These are phyloP conservation scores for Nemania abortiva DNA, from an alignment of 2,329 filamentous ascomycete species.

Conservation along the genomic window DNA sequence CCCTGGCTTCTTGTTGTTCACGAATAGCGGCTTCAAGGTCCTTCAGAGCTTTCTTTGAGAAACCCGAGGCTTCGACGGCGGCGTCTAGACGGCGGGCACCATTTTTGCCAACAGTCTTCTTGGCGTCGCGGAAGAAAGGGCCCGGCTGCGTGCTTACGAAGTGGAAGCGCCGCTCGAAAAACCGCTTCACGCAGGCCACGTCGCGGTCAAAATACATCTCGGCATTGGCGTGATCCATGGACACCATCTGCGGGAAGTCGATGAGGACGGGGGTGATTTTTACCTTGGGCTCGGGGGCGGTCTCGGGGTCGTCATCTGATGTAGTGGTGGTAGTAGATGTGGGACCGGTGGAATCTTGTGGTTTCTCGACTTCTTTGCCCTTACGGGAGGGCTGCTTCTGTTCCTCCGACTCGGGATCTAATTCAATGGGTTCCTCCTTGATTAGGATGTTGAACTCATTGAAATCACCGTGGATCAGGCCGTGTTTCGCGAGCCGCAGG, in stretches of 20 bases:
- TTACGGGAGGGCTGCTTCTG: conserved; percentile 51
- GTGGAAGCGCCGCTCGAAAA: conserved; percentile 89
- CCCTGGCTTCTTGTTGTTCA: conserved; percentile 72
- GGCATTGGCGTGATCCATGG: conserved; percentile 91
- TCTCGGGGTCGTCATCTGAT: conserved; percentile 50
- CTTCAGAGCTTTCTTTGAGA: conserved; percentile 96
- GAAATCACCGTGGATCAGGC: conserved; percentile 96
- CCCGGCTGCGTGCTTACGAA: conserved; percentile 86
- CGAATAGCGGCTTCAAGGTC: conserved; percentile 92
- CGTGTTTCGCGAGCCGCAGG: conserved; percentile 83
- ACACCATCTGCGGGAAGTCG: conserved; percentile 98
- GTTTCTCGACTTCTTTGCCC: conserved; percentile 33
- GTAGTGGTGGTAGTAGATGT: conserved; percentile 42
- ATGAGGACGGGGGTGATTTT: conserved; percentile 84
- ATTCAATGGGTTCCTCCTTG: conserved; percentile 71
- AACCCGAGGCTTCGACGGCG: conserved; percentile 90
- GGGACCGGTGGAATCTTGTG: background rate
- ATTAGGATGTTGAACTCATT: conserved; percentile 99
- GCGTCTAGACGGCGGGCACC: conserved; percentile 81
- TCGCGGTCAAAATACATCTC: conserved; percentile 98
- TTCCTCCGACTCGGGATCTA: conserved; percentile 40
- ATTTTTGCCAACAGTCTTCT: conserved; percentile 76
- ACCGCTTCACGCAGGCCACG: conserved; percentile 93
- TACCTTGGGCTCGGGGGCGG: conserved; percentile 3
- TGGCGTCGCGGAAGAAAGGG: conserved; percentile 86